These are phyloP conservation scores for Prunus salicina DNA, from an alignment of 306 rosid genomes.

Conservation along the genomic window DNA sequence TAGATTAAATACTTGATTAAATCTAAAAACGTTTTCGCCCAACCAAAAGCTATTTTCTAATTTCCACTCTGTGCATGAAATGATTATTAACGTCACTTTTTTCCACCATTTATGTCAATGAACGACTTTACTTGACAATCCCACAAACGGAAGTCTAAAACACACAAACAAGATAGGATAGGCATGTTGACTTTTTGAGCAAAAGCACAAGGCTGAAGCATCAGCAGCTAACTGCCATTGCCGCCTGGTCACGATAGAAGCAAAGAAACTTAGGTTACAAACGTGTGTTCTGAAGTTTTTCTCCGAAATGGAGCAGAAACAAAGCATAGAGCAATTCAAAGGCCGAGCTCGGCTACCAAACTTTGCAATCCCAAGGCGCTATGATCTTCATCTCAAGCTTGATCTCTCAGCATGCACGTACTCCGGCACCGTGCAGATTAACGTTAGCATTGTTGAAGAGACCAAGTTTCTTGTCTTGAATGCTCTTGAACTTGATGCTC, in stretches of 20 bases:
- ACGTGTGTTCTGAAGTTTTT: neutral
- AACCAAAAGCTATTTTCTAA: too few species aligned
- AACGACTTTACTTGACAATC: too few species aligned
- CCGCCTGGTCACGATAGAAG: neutral
- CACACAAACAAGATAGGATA: neutral
- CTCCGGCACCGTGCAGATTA: conserved; percentile 42
- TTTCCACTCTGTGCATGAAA: too few species aligned
- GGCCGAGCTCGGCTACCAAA: conserved; percentile 52
- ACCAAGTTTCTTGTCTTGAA: conserved; percentile 54
- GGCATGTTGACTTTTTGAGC: neutral
- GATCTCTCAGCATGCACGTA: conserved; percentile 49
- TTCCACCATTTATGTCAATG: too few species aligned
- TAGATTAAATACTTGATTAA: too few species aligned
- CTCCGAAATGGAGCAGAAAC: conserved; percentile 36
- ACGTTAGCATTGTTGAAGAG: conserved; percentile 27
- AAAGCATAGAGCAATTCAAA: conserved; percentile 46
- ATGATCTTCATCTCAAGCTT: conserved; percentile 53
- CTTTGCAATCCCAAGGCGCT: conserved; percentile 46
- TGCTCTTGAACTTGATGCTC: conserved; percentile 50
- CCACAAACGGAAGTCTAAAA: neutral
- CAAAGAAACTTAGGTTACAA: neutral
- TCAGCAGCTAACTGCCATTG: neutral
- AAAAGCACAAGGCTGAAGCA: neutral
- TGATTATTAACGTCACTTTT: too few species aligned
- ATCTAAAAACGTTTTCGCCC: too few species aligned